Evolutionary conservation across 2,329 filamentous ascomycete species (phyloP).

Genomic region (Bisporella sp.): DNA sequence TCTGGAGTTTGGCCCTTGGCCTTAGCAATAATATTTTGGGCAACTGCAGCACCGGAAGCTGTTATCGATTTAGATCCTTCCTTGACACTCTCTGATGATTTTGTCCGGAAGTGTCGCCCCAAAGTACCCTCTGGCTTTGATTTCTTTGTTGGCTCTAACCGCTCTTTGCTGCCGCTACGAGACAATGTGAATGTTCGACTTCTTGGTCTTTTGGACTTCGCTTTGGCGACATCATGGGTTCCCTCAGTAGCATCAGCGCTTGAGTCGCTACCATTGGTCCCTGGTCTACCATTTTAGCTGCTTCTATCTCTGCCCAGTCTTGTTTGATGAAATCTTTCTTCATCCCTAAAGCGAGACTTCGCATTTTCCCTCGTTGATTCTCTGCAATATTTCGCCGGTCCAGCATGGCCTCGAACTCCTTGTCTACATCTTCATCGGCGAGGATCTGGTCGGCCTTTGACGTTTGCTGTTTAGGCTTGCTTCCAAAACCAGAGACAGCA

Average conservation of each 20-base stretch:
- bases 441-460: constrained; percentile 22
- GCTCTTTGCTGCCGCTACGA: constrained; percentile 38
- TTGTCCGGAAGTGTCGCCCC: constrained; percentile 60
- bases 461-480: constrained; percentile 29
- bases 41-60: constrained; percentile 46
- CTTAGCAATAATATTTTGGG: constrained; percentile 55
- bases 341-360: constrained; percentile 78
- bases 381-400: constrained; percentile 90
- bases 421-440: constrained; percentile 47
- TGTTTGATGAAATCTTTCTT: constrained; percentile 95
- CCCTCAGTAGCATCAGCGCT: constrained; percentile 32
- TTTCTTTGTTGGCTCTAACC: constrained; percentile 67
- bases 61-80: constrained; percentile 50
- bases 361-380: constrained; percentile 91
- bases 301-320: constrained; percentile 66
- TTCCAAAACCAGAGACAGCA: constrained; percentile 54
- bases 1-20: constrained; percentile 68
- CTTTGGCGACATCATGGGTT: constrained; percentile 24
- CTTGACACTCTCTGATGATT: constrained; percentile 64
- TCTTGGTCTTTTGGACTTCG: constrained; percentile 51
- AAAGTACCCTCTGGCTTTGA: constrained; percentile 58
- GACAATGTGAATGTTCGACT: constrained; percentile 65
- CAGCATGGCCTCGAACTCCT: constrained; percentile 56
- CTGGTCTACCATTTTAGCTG: constrained; percentile 38
- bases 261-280: constrained; percentile 32